These are phyloP conservation scores for Scedosporium dehoogii DNA, from an alignment of 2,329 filamentous ascomycete species.

Conservation along the genomic window DNA sequence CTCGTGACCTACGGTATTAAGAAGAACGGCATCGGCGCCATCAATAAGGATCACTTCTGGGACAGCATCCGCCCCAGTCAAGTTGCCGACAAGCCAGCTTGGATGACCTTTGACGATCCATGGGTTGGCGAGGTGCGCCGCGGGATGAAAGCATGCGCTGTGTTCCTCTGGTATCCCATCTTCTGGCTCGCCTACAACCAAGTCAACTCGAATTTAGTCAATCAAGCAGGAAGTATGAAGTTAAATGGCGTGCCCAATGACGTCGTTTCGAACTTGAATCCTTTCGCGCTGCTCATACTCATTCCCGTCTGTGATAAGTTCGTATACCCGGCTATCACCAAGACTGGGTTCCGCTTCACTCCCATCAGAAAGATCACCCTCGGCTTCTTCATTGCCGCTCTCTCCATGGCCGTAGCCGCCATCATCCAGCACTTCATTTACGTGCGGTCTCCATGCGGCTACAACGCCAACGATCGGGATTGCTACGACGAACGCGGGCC, in stretches of 20 bases:
- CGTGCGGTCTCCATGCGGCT: constrained; percentile 48
- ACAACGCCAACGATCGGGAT: constrained; percentile 21
- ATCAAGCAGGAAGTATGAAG: constrained; percentile 55
- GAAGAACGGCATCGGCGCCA: constrained; percentile 52
- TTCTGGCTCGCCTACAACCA: constrained; percentile 41
- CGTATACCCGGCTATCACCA: constrained; percentile 59
- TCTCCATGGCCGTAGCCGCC: constrained; percentile 48
- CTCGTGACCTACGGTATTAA: constrained; percentile 45
- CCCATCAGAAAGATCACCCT: constrained; percentile 67
- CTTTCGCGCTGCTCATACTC: constrained; percentile 63
- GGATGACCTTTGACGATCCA: constrained; percentile 72
- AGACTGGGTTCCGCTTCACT: constrained; percentile 53
- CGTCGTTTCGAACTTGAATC: constrained; percentile 64
- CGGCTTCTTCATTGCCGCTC: constrained; percentile 55
- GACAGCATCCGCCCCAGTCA: constrained; percentile 59
- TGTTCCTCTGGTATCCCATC: constrained; percentile 60
- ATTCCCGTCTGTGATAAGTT: constrained; percentile 60
- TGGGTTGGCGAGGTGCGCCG: constrained; percentile 69
- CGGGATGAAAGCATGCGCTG: constrained; percentile 56
- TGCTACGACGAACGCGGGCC: constrained; percentile 24
- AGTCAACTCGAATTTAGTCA: constrained; percentile 44
- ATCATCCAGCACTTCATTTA: constrained; percentile 55
- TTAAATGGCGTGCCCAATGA: constrained; percentile 68
- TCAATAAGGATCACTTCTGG: constrained; percentile 52
- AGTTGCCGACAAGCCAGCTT: constrained; percentile 43